Evolutionary conservation across 257 asterid genomes (phyloP).

Genomic region (Eucommia ulmoides): DNA sequence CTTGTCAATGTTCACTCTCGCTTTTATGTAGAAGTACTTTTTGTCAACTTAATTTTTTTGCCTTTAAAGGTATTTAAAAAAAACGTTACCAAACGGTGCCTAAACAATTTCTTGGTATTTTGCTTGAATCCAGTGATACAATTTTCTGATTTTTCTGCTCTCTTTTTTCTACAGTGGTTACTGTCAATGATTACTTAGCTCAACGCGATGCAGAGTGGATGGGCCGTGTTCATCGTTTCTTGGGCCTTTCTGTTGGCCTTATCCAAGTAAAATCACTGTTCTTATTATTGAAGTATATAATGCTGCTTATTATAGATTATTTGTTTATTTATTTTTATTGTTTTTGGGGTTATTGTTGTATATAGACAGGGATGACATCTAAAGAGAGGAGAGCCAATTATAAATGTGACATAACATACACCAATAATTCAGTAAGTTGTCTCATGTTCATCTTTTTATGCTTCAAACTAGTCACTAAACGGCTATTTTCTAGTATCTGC

Average conservation of each 20-base stretch:
- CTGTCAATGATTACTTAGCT: constrained; percentile 95
- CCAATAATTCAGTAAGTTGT: constrained; percentile 73
- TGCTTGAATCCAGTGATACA: no score
- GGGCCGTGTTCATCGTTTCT: constrained; percentile 97
- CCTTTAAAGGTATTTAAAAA: no score
- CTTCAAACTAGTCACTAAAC: constrained; percentile 6
- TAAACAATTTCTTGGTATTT: no score
- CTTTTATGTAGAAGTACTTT: no score
- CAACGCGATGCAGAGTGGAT: constrained; percentile 99
- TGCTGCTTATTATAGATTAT: constrained; percentile 8
- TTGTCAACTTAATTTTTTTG: no score
- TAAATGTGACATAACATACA: constrained; percentile 85
- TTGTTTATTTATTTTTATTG: constrained; percentile 2
- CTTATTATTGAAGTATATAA: no score
- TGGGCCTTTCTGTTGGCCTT: constrained; percentile 98
- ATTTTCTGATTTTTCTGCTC: constrained; percentile 2
- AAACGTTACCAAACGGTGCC: no score
- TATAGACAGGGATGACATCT: constrained; percentile 70
- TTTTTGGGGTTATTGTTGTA: not conserved
- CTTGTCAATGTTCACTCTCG: no score
- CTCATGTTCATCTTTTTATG: constrained; percentile 1
- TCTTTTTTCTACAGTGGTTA: constrained; percentile 60
- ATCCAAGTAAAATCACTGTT: constrained; percentile 96
- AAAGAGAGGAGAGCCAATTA: constrained; percentile 66
- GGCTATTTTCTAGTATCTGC: constrained; percentile 2